A percentile compares a stretch with the other conserved stretches of the same genome.
Conservation (phyloP, 441 rosid species). For the Brassica balearica region DNA sequence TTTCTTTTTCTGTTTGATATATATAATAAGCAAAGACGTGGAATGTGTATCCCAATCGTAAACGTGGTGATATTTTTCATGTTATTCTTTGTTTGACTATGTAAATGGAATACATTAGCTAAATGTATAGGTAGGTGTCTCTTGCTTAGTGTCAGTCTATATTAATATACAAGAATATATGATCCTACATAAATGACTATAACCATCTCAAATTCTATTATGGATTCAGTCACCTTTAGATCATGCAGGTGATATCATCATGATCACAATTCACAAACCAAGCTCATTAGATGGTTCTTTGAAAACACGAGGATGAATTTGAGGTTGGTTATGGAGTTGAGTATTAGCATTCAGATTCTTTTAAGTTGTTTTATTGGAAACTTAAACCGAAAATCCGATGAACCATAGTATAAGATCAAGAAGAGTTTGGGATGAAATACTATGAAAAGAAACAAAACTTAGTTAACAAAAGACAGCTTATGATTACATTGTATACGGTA, state of each 20-base stretch:
- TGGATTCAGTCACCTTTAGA: not conserved
- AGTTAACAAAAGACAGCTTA: conserved; percentile 7
- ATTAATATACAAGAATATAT: not conserved
- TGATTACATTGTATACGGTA: conserved; percentile 26
- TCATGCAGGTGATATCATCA: not conserved
- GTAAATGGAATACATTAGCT: not conserved
- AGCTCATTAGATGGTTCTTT: not conserved
- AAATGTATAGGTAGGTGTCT: not conserved
- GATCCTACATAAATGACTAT: not conserved
- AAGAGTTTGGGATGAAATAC: not conserved
- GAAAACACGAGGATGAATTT: not conserved
- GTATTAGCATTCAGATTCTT: not conserved
- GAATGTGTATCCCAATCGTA: not conserved
- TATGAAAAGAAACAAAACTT: not conserved
- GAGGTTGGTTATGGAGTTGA: not conserved
- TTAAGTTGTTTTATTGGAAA: not conserved
- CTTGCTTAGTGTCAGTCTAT: not conserved
- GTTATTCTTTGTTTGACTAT: conserved; percentile 1
- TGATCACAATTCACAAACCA: not conserved
- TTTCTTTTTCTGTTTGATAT: not conserved
- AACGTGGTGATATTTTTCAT: not conserved
- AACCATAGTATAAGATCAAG: not conserved
- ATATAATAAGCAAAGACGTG: not conserved
- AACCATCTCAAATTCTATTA: not conserved
- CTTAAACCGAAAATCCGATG: not conserved